Evolutionary conservation across 1,139 yeast genomes (phyloP), one percentile per base, ranked within the genome.

Genomic region (Candida pseudoviswanathii): DNA sequence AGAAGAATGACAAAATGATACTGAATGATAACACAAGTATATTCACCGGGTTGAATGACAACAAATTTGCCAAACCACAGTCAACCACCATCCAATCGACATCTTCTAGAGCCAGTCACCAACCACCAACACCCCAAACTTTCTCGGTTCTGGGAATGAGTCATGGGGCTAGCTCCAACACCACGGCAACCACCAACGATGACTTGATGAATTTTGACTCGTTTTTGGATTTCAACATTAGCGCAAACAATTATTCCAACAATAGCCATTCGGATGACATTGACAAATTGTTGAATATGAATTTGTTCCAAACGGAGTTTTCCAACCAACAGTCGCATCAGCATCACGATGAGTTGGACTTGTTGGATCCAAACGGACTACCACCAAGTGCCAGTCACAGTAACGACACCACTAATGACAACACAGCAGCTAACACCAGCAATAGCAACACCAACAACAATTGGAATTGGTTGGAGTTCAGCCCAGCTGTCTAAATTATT

Each of bases 251-350:
- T 25, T 21, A 25, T 42, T 27, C 16, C 11, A 30, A 8, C 26
- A 25, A 9, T 39, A 34, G 31, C 32, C 43, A 61, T 47, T 56
- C 56, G n/a, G 80, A 75, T 55, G 78, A 75, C 49, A 71, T 75
- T 32, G 80, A 75, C 51, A 69, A 68, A 49, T 59, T 75, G 40
- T 63, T 75, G 43, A 73, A 73, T 54, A 66, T 72, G 65, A 73
- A 73, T 52, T 57, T 73, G 39, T 75, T 74, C 52, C 77, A 70
- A 53, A 56, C 69, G 22, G 76, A 71, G 38, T 41, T 69, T 63
- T 47, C 60, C 58, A 10, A 58, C 61, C 44, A 67, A 61, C 24
- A 41, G 26, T 43, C 36, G 11, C 49, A 47, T 27, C 55, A 50
- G 27, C 56, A 54, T 39, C 58, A 52, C 39, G 56, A 53, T 39